These are phyloP conservation scores for Ceratobasidium sp. DNA, from an alignment of 1,284 basidiomycete species.

Conservation along the genomic window DNA sequence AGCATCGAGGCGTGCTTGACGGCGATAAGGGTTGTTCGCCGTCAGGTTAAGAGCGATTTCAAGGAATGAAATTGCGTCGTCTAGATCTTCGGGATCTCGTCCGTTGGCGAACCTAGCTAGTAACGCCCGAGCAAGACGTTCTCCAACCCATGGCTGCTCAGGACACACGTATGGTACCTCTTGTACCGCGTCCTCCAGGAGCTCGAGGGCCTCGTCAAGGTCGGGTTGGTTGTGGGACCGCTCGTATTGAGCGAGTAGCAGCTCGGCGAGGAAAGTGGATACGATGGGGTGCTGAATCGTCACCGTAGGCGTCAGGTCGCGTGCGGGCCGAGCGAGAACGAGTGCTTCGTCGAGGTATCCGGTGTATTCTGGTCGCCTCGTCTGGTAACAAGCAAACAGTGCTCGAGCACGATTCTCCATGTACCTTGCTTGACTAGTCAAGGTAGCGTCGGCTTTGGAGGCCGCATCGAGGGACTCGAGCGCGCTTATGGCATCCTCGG, in stretches of 20 bases:
- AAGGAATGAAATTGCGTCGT: constrained; percentile 33
- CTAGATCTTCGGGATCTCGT: constrained; percentile 5
- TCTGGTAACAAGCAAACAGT: constrained; percentile 24
- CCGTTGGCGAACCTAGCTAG: constrained; percentile 14
- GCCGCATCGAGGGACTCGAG: constrained; percentile 8
- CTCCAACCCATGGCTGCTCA: constrained; percentile 28
- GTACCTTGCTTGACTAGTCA: background rate
- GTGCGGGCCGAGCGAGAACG: background rate
- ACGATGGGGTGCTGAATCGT: constrained; percentile 8
- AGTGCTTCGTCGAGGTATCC: constrained; percentile 5
- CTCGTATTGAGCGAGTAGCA: constrained; percentile 32
- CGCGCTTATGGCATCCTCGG: constrained; percentile 7
- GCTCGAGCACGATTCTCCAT: constrained; percentile 11
- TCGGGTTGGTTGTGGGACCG: constrained; percentile 13
- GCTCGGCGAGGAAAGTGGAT: constrained; percentile 26
- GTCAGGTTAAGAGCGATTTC: constrained; percentile 17
- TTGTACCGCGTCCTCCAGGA: constrained; percentile 21
- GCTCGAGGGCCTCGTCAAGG: background rate
- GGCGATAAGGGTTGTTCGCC: constrained; percentile 19
- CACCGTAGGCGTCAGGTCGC: background rate
- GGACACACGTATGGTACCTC: constrained; percentile 23
- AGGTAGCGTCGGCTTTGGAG: background rate
- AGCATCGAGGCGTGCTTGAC: constrained; percentile 1
- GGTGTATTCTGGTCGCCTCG: background rate
- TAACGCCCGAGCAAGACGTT: constrained; percentile 18